These are phyloP conservation scores for Coemansia sp. DNA, from an alignment of 192 early-diverging fungal genomes.

Conservation along the genomic window DNA sequence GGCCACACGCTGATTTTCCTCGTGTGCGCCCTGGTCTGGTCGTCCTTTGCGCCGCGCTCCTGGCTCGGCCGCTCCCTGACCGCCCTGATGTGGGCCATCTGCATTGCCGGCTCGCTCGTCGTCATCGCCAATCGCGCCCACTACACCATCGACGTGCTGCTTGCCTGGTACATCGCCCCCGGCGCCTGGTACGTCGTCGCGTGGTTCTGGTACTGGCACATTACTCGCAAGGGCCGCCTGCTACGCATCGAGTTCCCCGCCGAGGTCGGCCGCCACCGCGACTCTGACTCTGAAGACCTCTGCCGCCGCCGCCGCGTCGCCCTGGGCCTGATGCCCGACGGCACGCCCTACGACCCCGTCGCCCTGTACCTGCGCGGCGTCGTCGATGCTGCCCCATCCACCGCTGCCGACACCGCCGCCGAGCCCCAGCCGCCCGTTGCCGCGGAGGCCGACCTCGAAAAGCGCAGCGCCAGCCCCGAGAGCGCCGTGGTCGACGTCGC, in stretches of 20 bases:
- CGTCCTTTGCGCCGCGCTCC: constrained; percentile 53
- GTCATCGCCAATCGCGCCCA: constrained; percentile 64
- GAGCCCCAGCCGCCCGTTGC: not conserved
- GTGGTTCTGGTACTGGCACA: constrained; percentile 54
- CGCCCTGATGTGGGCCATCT: constrained; percentile 46
- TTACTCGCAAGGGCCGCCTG: constrained; percentile 46
- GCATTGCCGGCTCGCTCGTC: constrained; percentile 56
- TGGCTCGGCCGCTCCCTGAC: constrained; percentile 42
- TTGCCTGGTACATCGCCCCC: constrained; percentile 57
- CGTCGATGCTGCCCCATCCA: not conserved
- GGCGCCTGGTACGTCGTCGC: constrained; percentile 54
- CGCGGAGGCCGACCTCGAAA: not conserved
- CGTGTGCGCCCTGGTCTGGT: constrained; percentile 58
- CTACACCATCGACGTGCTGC: constrained; percentile 60
- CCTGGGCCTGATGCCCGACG: constrained; percentile 36
- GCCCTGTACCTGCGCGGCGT: constrained; percentile 28
- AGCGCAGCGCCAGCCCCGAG: too few species aligned
- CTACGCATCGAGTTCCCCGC: constrained; percentile 49
- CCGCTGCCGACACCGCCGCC: constrained; percentile 6
- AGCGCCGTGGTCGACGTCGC: too few species aligned
- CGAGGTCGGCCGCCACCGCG: constrained; percentile 42
- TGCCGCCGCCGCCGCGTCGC: constrained; percentile 33
- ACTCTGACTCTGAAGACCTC: constrained; percentile 26
- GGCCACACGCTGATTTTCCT: constrained; percentile 65
- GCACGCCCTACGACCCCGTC: constrained; percentile 46